These are phyloP conservation scores for Dendrocalamus sinicus DNA, from an alignment of 176 grass and related monocot species.

Conservation along the genomic window DNA sequence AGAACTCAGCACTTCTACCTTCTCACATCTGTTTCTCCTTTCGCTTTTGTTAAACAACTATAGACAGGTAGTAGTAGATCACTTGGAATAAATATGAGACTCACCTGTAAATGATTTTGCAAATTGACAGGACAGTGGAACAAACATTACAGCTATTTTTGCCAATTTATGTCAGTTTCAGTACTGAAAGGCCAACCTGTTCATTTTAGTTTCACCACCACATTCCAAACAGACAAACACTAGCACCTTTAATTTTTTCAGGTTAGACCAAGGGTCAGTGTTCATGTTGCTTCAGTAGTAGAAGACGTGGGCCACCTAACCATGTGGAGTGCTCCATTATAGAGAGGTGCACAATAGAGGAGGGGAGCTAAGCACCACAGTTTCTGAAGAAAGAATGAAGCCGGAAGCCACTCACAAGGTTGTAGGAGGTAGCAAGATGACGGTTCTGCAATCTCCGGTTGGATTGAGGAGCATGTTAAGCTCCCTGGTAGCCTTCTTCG, in stretches of 20 bases:
- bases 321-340: conserved; percentile 23
- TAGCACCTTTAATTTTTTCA: not conserved
- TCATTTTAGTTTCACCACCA: conserved; percentile 29
- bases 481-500: conserved; percentile 71
- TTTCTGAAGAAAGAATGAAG: conserved; percentile 39
- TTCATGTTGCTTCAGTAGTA: conserved; percentile 32
- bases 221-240: not conserved
- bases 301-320: not conserved
- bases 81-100: not conserved
- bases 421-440: conserved; percentile 36
- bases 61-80: not conserved
- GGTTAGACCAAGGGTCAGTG: conserved; percentile 47
- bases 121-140: conserved; percentile 11
- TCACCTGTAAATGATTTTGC: not conserved
- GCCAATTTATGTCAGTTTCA: not conserved
- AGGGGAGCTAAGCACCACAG: conserved; percentile 12
- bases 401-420: conserved; percentile 10
- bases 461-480: conserved; percentile 47
- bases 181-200: not conserved
- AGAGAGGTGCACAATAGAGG: conserved; percentile 30
- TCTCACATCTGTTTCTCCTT: not conserved
- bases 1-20: not conserved
- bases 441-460: conserved; percentile 29
- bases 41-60: not conserved
- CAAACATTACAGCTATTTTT: not conserved